Percentiles rank a stretch among this genome's conserved stretches.
Conservation (phyloP, 176 grass and related monocot genomes). For the Eremochloa ophiuroides region DNA sequence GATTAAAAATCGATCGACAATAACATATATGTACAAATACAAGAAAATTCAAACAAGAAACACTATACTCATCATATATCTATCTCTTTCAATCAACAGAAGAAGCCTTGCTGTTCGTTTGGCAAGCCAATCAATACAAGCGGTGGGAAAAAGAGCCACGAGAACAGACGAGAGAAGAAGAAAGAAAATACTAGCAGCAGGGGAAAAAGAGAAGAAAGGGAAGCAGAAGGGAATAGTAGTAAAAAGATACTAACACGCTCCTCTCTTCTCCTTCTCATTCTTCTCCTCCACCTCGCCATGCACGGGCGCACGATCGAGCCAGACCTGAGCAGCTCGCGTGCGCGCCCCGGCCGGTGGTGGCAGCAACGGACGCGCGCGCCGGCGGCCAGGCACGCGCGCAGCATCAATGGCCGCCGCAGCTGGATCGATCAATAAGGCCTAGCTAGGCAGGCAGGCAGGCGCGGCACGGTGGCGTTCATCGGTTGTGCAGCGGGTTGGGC, state of each 20-base stretch:
- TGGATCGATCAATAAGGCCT: neutral
- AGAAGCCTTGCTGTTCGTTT: constrained; percentile 38
- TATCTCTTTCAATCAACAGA: constrained; percentile 55
- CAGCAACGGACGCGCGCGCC: neutral
- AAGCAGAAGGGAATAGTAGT: constrained; percentile 54
- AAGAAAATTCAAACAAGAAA: constrained; percentile 2
- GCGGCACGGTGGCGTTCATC: constrained; percentile 20
- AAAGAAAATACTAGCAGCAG: neutral
- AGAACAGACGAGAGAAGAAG: neutral
- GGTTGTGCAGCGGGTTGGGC: constrained; percentile 72
- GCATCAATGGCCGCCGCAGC: neutral
- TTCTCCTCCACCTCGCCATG: constrained; percentile 28
- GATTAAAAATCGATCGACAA: too few relatives aligned
- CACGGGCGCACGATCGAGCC: neutral
- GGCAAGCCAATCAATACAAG: constrained; percentile 35
- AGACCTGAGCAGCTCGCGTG: neutral
- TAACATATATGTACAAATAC: neutral
- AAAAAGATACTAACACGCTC: constrained; percentile 8
- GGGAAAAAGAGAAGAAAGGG: constrained; percentile 47
- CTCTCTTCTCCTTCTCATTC: constrained; percentile 54
- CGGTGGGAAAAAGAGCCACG: neutral
- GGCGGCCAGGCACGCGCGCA: too few relatives aligned
- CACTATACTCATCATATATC: constrained; percentile 42
- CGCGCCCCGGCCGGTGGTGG: neutral
- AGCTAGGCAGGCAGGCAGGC: neutral